phyloP scores from a whole-genome alignment of 2,329 filamentous ascomycete genomes.

The Colletotrichum eleusines region DNA sequence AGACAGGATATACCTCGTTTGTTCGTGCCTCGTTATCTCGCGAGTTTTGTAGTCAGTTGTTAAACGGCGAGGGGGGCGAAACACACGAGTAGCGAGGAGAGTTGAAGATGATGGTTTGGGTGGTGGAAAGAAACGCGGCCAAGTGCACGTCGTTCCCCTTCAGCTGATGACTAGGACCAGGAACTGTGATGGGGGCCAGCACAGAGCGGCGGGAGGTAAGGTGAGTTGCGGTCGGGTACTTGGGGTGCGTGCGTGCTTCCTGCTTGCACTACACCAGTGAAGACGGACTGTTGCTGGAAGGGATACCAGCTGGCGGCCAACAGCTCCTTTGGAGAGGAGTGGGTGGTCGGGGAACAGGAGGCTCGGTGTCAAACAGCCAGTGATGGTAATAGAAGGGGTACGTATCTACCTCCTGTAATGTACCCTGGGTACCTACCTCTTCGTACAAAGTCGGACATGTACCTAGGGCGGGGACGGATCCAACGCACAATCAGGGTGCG shows the following conservation, averaged over 20 bases:
- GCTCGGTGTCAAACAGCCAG: conserved; percentile 8
- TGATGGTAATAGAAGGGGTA: conserved; percentile 14
- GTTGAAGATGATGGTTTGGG: conserved; percentile 33
- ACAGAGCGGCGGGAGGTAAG: conserved; percentile 28
- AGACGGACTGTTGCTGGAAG: conserved; percentile 3
- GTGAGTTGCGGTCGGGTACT: conserved; percentile 29
- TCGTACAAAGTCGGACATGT: background rate
- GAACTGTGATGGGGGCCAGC: conserved; percentile 26
- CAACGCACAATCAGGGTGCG: conserved; percentile 13
- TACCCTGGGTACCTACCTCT: too few species aligned
- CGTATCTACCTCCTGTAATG: too few species aligned
- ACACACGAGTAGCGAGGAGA: conserved; percentile 19
- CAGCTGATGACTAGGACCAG: conserved; percentile 39
- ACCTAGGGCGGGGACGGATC: conserved; percentile 11
- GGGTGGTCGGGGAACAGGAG: conserved; percentile 14
- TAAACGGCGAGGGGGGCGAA: conserved; percentile 19
- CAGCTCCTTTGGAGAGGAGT: conserved; percentile 17
- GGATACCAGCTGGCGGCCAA: conserved; percentile 26
- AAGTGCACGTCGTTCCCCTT: conserved; percentile 37
- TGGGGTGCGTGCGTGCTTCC: conserved; percentile 18
- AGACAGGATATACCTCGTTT: conserved; percentile 7
- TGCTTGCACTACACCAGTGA: background rate
- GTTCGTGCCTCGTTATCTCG: conserved; percentile 17
- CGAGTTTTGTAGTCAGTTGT: conserved; percentile 31
- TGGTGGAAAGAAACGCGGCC: conserved; percentile 34